A percentile compares a stretch with the other conserved stretches of the same genome.
Evolutionary conservation across 176 grass and related monocot species (phyloP).

Genomic region (Alloteropsis semialata): DNA sequence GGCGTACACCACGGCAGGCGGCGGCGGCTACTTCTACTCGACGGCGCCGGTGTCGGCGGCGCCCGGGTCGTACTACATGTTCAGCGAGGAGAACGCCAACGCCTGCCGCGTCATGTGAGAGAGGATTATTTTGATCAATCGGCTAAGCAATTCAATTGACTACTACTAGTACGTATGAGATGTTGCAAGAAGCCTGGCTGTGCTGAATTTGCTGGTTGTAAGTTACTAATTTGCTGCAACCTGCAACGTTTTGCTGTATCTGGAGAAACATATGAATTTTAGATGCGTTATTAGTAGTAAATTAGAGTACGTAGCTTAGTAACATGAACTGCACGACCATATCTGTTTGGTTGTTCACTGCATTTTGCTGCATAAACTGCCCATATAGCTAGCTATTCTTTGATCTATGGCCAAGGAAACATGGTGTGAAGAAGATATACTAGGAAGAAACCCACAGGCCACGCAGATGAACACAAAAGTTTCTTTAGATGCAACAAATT

Average conservation of each 20-base stretch:
- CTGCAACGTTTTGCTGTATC: conserved; percentile 18
- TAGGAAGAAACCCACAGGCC: background rate
- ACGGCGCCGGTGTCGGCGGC: conserved; percentile 49
- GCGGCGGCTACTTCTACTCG: conserved; percentile 60
- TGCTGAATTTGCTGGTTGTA: conserved; percentile 1
- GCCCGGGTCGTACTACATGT: conserved; percentile 83
- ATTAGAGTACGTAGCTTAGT: background rate
- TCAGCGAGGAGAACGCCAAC: conserved; percentile 98
- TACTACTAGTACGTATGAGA: no score
- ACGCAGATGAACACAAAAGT: background rate
- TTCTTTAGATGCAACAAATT: background rate
- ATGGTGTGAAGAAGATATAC: background rate
- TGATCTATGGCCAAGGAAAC: background rate
- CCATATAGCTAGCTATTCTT: background rate
- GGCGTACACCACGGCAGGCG: conserved; percentile 22
- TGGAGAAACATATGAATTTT: background rate
- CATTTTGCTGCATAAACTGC: background rate
- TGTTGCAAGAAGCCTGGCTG: background rate
- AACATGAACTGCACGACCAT: background rate
- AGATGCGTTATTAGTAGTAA: background rate
- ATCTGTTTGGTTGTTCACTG: background rate
- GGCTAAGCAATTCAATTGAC: background rate
- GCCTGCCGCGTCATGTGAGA: conserved; percentile 88
- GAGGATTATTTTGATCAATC: background rate
- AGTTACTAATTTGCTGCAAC: background rate